Base-by-base conservation (phyloP, 192 early-diverging fungal species). In the Coemansia sp. region DNA sequence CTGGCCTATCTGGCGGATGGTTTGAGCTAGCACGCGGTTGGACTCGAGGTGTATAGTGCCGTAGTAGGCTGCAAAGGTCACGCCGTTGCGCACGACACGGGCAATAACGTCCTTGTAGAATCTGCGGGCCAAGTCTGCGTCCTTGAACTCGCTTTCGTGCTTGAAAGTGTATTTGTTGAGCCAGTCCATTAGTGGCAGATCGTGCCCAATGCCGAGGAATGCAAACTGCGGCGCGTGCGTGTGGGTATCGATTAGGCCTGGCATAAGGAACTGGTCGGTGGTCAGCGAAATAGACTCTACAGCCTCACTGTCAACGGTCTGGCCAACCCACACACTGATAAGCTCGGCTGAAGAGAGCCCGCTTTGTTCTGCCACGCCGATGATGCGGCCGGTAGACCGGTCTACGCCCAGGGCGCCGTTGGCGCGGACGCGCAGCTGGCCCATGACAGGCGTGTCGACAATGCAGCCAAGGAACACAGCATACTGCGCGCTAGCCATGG, bases 231-330 rank as follows among this genome's bases (percentile, higher is more conserved):
- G 90, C 38, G 94, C 94, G 73, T 98, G 97, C 55, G 90, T 90
- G 76, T 98, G 97, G 15, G 94, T 96, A 62, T 98, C 96, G 38
- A 98, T 83, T 38, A 97, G 87, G 16, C 96, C 96, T 35, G 95
- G 96, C 64, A 95, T 83, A 62, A 97, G 76, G 71, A 96, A 93
- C 73, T 95, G 91, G 29, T 80, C 74, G 1, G 64, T 59, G 4
- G 64, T 71, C 37, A 92, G 78, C 15, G n/a, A 16, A 58, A 60
- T 38, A 16, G 35, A 24, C 53, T 71, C 64, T 67, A 76, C 44
- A 8, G 40, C 27, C 47, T 56, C 45, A 32, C 29, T 56, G 20
- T 10, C 24, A 27, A 69, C 65, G 10, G 32, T 4, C 11, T 29
- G 27, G 41, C 72, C 71, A 3, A 64, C 65, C 80, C 80, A 83